A percentile compares a stretch with the other conserved stretches of the same genome.
These are phyloP conservation scores for Cyclotella sp. DNA, from an alignment of 108 stramenopile genomes.

Conservation along the genomic window DNA sequence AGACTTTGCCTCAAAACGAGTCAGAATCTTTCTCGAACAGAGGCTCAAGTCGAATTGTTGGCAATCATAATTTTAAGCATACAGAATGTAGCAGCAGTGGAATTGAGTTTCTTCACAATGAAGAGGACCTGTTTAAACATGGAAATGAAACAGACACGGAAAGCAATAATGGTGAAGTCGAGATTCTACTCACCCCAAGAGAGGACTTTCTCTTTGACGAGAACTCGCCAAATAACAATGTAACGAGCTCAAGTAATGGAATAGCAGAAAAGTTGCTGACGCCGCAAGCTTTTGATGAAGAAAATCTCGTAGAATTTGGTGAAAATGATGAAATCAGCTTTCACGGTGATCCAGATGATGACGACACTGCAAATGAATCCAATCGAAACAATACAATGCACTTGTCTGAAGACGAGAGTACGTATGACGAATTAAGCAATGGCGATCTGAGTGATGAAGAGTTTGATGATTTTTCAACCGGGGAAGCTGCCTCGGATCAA, in stretches of 20 bases:
- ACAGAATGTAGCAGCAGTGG: too few relatives aligned
- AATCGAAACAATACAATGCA: neutral
- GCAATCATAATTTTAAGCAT: too few relatives aligned
- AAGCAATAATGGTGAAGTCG: neutral
- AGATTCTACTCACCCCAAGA: conserved; percentile 6
- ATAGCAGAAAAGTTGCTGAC: neutral
- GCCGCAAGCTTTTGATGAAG: neutral
- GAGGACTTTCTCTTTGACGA: conserved; percentile 11
- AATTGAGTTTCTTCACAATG: too few relatives aligned
- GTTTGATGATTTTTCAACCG: neutral
- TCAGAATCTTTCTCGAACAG: neutral
- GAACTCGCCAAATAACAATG: neutral
- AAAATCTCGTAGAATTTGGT: neutral
- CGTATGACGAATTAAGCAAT: neutral
- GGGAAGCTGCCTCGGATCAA: conserved; percentile 2
- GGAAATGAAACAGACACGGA: too few relatives aligned
- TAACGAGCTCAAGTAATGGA: neutral
- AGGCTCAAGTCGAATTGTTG: too few relatives aligned
- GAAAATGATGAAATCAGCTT: conserved; percentile 27
- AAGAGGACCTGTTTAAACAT: too few relatives aligned
- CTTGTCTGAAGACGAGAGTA: neutral
- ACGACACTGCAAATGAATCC: neutral
- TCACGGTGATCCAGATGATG: conserved; percentile 25
- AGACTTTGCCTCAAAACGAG: neutral
- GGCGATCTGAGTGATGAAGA: neutral